Evolutionary conservation across 2,329 filamentous ascomycete species (phyloP).

Genomic region (Fusarium citri): DNA sequence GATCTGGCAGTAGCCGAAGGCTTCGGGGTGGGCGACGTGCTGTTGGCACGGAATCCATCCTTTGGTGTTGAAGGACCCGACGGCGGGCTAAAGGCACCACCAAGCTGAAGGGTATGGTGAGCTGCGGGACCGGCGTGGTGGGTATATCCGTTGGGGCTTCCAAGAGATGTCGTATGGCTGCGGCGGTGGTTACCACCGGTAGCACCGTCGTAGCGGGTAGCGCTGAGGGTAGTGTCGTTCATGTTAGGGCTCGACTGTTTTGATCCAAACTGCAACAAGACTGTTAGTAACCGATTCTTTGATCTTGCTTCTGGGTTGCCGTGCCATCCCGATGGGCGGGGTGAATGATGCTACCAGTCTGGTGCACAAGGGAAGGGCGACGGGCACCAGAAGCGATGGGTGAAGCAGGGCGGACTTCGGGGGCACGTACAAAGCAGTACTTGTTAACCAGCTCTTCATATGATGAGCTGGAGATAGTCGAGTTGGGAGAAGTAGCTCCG

Average conservation of each 20-base stretch:
- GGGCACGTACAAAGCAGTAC: constrained; percentile 98
- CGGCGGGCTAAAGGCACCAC: constrained; percentile 34
- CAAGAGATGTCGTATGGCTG: constrained; percentile 21
- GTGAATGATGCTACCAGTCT: constrained; percentile 24
- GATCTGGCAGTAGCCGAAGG: constrained; percentile 55
- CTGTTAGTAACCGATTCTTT: constrained; percentile 55
- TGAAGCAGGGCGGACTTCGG: constrained; percentile 50
- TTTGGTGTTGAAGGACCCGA: constrained; percentile 39
- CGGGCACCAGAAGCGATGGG: constrained; percentile 32
- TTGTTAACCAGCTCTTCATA: constrained; percentile 98
- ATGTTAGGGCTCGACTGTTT: constrained; percentile 65
- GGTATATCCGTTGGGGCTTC: constrained; percentile 26
- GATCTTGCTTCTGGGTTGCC: constrained; percentile 32
- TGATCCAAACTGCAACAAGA: constrained; percentile 67
- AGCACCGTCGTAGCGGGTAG: constrained; percentile 53
- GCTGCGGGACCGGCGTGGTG: constrained; percentile 54
- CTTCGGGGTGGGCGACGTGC: constrained; percentile 48
- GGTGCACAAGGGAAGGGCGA: constrained; percentile 38
- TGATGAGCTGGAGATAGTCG: constrained; percentile 81
- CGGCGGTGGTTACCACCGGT: constrained; percentile 18
- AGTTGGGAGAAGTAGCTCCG: constrained; percentile 63
- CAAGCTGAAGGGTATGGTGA: constrained; percentile 56
- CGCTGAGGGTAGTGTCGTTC: constrained; percentile 60
- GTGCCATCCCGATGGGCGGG: constrained; percentile 37
- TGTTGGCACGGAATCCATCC: constrained; percentile 46